Evolutionary conservation across 2,329 filamentous ascomycete species (phyloP), one percentile per base, ranked within the genome.

Genomic region (Bisporella sp.): DNA sequence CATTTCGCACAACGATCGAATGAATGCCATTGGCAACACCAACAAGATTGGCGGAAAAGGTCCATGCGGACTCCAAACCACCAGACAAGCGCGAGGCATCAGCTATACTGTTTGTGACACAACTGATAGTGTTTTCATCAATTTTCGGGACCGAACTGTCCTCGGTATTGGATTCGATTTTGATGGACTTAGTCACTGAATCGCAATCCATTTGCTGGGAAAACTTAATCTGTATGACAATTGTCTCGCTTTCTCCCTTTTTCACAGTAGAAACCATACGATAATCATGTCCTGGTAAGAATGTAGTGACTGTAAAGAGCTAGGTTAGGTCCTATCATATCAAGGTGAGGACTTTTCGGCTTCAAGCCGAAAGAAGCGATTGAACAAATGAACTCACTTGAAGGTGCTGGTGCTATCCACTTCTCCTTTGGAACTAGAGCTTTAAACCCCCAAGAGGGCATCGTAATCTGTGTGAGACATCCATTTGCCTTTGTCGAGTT

Each of bases 21-120:
- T 85, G 78, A 21, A 85, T 69, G 31, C 82, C 82, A 53, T 85
- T 76, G 6, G 76, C 74, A 1, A 84, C 78, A 44, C 77, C 73
- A 6, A 67, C 69, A 30, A 85, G 61, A 5, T 69, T 76, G 11
- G 73, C 75, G 2, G 67, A 71, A 65, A 76, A 79, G 12, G 66
- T 67, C 77, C 78, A 85, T 4, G 67, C 64, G 1, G 73, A 76
- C 2, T 76, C 73, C 41, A 82, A 70, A 12, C 75, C 71, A 1
- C 79, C 81, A 35, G 74, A 70, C 59, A 71, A 73, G 39, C 66
- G 58, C 29, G 71, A 52, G 47, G 62, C 53, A n/a, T 63, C 53
- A 1, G 61, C 57, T 9, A 68, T 64, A 4, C 66, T 59, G 5
- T 76, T 62, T 3, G 57, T 67, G 6, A 59, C 59, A 59, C 80